Evolutionary conservation across 2,329 filamentous ascomycete species (phyloP).

Genomic region (Calonectria multiphialidica): DNA sequence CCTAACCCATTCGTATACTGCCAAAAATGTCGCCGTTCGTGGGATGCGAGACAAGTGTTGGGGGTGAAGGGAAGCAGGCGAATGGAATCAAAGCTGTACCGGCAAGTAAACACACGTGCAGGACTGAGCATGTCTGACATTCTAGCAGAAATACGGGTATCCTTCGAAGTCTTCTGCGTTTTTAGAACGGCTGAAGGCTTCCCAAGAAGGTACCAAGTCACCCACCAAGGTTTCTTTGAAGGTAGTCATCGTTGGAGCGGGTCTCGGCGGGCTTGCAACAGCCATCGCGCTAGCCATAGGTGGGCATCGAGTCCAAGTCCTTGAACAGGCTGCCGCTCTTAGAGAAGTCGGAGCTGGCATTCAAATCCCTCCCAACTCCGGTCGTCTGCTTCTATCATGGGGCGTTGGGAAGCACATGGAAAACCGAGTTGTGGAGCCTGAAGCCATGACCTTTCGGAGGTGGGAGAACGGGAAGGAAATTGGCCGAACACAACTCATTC

Average conservation of each 20-base stretch:
- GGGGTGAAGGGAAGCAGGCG: background rate
- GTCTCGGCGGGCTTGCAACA: conserved; percentile 55
- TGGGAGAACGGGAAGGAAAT: conserved; percentile 46
- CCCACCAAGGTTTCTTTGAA: background rate
- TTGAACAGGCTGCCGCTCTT: conserved; percentile 54
- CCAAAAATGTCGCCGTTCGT: background rate
- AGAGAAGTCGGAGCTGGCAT: conserved; percentile 53
- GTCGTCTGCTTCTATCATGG: conserved; percentile 47
- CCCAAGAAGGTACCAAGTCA: background rate
- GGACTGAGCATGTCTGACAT: too few species aligned
- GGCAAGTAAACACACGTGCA: background rate
- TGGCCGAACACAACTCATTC: conserved; percentile 45
- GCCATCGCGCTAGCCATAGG: conserved; percentile 50
- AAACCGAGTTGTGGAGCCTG: conserved; percentile 36
- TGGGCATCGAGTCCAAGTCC: conserved; percentile 53
- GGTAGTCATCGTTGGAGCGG: conserved; percentile 52
- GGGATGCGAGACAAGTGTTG: background rate
- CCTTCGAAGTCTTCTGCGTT: conserved; percentile 13
- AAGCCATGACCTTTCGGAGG: conserved; percentile 43
- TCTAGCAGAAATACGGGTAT: conserved; percentile 1
- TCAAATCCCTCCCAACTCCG: conserved; percentile 48
- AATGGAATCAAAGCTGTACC: background rate
- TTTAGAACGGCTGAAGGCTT: background rate
- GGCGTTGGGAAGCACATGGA: conserved; percentile 37
- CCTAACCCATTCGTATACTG: background rate